Evolutionary conservation across 345 rosid species (phyloP).

Genomic region (Eucalyptus fibrosa): DNA sequence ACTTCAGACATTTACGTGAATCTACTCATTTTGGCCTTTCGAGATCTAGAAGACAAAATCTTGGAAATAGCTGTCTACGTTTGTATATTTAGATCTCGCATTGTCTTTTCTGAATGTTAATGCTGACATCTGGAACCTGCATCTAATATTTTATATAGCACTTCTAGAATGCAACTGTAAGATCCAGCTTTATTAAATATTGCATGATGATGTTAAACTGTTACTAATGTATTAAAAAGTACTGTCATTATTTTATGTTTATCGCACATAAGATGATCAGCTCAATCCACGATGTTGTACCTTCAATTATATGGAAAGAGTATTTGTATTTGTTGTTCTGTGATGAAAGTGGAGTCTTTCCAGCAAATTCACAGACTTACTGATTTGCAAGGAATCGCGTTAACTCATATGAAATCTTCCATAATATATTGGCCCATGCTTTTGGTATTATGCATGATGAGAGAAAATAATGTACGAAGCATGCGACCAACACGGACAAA

Average conservation of each 20-base stretch:
- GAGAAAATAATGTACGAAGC: neutral
- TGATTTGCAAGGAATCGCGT: neutral
- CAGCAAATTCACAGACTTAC: neutral
- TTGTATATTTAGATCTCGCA: neutral
- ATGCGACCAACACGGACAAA: neutral
- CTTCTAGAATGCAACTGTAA: neutral
- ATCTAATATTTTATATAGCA: neutral
- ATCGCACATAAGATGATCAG: neutral
- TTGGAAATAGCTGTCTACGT: neutral
- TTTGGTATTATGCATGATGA: neutral
- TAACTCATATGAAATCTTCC: neutral
- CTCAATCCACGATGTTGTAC: neutral
- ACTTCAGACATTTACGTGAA: neutral
- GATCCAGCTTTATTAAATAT: neutral
- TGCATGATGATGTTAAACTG: neutral
- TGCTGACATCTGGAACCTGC: neutral
- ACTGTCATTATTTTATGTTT: neutral
- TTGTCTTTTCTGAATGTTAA: neutral
- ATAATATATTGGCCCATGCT: neutral
- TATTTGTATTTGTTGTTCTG: neutral
- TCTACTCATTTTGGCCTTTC: neutral
- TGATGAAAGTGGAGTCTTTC: neutral
- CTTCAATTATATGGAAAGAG: neutral
- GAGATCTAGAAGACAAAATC: neutral
- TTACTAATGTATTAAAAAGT: neutral